phyloP scores from a whole-genome alignment of 208 protist species.

The Acanthamoeba divionensis region DNA sequence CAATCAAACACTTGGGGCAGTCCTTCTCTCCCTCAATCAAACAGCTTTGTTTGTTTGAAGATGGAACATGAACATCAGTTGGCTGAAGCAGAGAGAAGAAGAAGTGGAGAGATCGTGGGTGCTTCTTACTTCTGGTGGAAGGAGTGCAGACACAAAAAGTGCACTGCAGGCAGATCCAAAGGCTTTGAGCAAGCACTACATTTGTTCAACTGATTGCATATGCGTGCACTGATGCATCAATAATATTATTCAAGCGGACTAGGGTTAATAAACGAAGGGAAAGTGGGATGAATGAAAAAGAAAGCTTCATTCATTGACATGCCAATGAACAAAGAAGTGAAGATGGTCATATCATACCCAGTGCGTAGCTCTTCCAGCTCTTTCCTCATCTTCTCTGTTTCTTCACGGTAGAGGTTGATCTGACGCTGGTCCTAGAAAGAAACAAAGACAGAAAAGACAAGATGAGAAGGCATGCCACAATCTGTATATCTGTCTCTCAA shows the following conservation, averaged over 20 bases:
- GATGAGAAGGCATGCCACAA: neutral
- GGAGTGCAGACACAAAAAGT: conserved; percentile 92
- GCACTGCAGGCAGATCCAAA: conserved; percentile 91
- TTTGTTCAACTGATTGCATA: conserved; percentile 79
- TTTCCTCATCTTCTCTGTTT: conserved; percentile 78
- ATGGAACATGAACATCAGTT: neutral
- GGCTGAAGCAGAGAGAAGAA: neutral
- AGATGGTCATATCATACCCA: neutral
- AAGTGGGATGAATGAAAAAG: neutral
- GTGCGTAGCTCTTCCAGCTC: conserved; percentile 82
- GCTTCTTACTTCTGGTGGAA: conserved; percentile 83
- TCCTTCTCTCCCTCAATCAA: conserved; percentile 65
- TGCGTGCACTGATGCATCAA: no score
- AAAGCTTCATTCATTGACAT: no score
- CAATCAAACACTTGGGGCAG: conserved; percentile 75
- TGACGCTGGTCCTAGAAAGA: conserved; percentile 59
- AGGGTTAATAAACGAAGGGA: conserved; percentile 7
- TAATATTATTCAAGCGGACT: no score
- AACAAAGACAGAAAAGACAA: neutral
- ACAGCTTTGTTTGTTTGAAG: neutral
- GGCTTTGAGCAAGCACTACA: conserved; percentile 84
- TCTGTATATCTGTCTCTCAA: no score
- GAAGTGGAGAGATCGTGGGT: neutral
- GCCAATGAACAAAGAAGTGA: neutral
- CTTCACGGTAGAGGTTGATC: conserved; percentile 77